Base-by-base conservation (phyloP, 2,329 filamentous ascomycete genomes). In the Pestalotiopsis sp. region DNA sequence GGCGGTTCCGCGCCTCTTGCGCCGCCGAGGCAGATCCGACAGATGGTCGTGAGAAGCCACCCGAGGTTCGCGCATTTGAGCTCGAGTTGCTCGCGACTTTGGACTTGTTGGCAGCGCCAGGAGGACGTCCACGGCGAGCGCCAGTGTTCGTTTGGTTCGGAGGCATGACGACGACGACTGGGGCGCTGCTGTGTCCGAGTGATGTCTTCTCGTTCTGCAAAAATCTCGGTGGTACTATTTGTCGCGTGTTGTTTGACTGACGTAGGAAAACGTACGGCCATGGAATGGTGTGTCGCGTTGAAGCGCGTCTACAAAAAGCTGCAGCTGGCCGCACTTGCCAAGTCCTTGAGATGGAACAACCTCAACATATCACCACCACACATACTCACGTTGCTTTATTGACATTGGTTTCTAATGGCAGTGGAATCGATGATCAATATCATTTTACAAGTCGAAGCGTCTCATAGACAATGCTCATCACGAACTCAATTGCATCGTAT, bases 61-160 rank as follows among this genome's bases (percentile, higher is more conserved):
- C 38, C 31, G 66, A 63, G 72, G 66, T 45, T 67, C 68, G 60
- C 58, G 67, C 60, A 27, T 71, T 71, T 3, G 73, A 20, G 27
- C 68, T 77, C 14, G 58, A 65, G 25, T 67, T 36, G 57, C 27
- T 52, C 3, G 67, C 70, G 36, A 68, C 13, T 41, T 71, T 74
- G 3, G 71, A 67, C 31, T 70, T n/a, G 60, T 69, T 70, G 55
- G 69, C 69, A 25, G 68, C 65, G 17, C 69, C 70, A 73, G 66
- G 31, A 4, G 80, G 74, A 6, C 81, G 80, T 31, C 81, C 82
- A 49, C 82, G 82, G 12, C 76, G 71, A 9, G 77, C 73, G 4
- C 80, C 72, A 0, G 82, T 74, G 69, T 65, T 65, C n/a, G 20
- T 20, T 57, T 79, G 75, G 61, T 83, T 85, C 1, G 84, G 81